Evolutionary conservation across 148 eudicot species (phyloP).

Genomic region (Rhododendron vialii): DNA sequence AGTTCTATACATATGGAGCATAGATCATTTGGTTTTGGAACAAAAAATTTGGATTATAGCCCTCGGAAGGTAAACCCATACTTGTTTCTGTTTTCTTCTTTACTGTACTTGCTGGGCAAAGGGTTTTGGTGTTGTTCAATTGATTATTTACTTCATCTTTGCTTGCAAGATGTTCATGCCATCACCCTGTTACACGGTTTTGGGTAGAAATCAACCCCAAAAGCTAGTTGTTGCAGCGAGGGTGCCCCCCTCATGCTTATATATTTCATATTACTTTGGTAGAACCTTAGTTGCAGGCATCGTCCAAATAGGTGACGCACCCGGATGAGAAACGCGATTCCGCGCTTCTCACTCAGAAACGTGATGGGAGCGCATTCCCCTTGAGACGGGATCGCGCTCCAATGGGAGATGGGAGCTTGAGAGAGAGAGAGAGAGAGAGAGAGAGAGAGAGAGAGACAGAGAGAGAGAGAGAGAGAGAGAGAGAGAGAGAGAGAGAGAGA

Average conservation of each 20-base stretch:
- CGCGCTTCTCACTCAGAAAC: no score
- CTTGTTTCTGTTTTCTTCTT: background rate
- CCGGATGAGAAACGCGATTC: no score
- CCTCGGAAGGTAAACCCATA: slow-evolving; percentile 49
- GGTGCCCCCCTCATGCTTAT: background rate
- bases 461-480: no score
- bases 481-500: no score
- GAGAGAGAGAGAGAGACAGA: no score
- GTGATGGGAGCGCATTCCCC: no score
- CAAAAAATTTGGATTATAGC: slow-evolving; percentile 46
- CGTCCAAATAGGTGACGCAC: no score
- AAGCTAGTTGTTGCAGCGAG: background rate
- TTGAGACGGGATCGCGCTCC: no score
- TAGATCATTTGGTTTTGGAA: slow-evolving; percentile 54
- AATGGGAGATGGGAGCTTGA: no score
- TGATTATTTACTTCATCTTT: background rate
- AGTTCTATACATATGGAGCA: slow-evolving; percentile 42
- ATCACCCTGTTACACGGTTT: background rate
- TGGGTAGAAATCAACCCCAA: background rate
- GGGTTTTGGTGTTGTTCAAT: background rate
- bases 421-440: no score
- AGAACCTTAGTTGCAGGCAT: no score
- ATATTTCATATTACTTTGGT: background rate
- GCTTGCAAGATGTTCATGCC: background rate
- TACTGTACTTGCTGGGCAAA: background rate